Evolutionary conservation across 805 yeast species (phyloP).

Genomic region (Candida ficus): DNA sequence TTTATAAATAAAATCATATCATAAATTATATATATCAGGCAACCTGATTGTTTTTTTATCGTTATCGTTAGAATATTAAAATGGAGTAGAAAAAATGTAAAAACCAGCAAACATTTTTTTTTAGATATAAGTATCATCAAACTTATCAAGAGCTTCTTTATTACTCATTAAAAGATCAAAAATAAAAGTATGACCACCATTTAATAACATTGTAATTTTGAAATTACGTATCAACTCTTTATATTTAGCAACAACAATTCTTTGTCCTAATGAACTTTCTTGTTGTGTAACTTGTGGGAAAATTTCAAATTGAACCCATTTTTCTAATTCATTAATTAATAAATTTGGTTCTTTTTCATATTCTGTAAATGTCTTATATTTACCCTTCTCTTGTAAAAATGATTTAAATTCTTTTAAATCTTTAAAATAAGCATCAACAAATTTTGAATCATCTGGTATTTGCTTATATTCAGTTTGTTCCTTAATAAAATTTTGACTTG

Average conservation of each 20-base stretch:
- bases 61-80: too few species aligned
- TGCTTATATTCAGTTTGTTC: constrained; percentile 36
- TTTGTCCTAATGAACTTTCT: constrained; percentile 13
- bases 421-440: constrained; percentile 43
- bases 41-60: too few species aligned
- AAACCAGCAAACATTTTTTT: too few species aligned
- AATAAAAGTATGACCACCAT: constrained; percentile 55
- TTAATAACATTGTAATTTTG: constrained; percentile 39
- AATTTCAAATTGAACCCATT: constrained; percentile 30
- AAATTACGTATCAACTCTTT: constrained; percentile 36
- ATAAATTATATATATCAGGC: too few species aligned
- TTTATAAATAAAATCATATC: too few species aligned
- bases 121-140: constrained; percentile 6
- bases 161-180: constrained; percentile 43
- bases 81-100: too few species aligned
- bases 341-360: constrained; percentile 34
- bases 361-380: constrained; percentile 30
- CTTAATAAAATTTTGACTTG: constrained; percentile 17
- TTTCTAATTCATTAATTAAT: constrained; percentile 34
- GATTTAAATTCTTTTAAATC: constrained; percentile 33
- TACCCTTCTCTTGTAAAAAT: constrained; percentile 20
- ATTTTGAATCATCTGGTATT: constrained; percentile 49
- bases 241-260: constrained; percentile 24
- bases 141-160: constrained; percentile 12
- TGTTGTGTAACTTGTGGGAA: constrained; percentile 18